Base-by-base conservation (phyloP, 2,329 filamentous ascomycete species). In the Elsinoe fawcettii region DNA sequence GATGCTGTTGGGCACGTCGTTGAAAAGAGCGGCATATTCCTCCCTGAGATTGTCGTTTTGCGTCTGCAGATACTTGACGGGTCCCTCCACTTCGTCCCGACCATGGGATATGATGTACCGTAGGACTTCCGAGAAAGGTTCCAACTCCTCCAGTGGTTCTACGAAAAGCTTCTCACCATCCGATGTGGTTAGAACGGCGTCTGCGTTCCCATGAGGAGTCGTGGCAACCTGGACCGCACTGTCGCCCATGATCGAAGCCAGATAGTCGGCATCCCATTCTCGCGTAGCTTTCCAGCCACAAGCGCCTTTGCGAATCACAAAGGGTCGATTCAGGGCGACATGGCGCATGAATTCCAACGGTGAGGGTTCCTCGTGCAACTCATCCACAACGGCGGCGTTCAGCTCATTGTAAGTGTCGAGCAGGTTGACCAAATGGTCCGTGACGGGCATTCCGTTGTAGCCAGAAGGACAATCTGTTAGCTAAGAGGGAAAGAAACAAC, bases 21-120 rank as follows among this genome's bases (percentile, higher is more conserved):
- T 65, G 66, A 84, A 83, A 2, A 93, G 77, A 0, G 75, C 64
- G 0, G 73, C 61, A 67, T 91, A 93, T 70, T 93, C 89, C 59
- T 83, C 77, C 1, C 84, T 81, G 18, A 93, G 78, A 66, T 92
- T 93, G 69, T 92, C 86, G 67, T 93, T 90, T 74, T 93, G 84
- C 85, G 58, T 44, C 71, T 91, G 88, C 1, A 85, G 85, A 70
- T 91, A 91, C 64, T 83, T 77, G 47, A 87, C 78, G 65, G 66
- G 62, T 23, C 57, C 57, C 44, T 37, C 22, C 47, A 51, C 39
- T 16, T 53, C 39, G 49, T 85, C 80, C 6, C 25, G 23, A 41
- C 85, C 82, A 67, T 88, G 84, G 1, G 66, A 62, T 47, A 78
- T 76, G 36, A 91, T 75, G 60, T 82, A 81, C 51, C 78, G 68